These are phyloP conservation scores for Microglena sp. DNA, from an alignment of 139 green algal genomes.

Conservation along the genomic window DNA sequence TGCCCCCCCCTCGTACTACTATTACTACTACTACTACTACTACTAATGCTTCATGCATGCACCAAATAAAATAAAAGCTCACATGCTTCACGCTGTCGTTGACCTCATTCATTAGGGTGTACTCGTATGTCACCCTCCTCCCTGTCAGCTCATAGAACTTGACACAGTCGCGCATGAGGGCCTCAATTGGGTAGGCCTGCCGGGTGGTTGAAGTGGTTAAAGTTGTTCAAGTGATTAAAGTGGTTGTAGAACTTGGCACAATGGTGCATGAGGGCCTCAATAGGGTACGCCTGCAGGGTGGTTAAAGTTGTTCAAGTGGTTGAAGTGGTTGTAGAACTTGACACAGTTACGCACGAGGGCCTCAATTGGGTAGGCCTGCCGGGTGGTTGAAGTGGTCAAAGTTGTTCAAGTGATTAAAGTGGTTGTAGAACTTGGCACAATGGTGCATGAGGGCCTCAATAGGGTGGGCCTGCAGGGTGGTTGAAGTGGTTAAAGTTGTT, in stretches of 20 bases:
- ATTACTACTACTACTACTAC: too few species aligned
- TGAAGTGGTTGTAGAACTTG: constrained; percentile 15
- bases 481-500: too few species aligned
- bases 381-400: constrained; percentile 43
- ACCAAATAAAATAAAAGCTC: too few species aligned
- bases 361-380: constrained; percentile 72
- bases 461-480: too few species aligned
- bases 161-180: constrained; percentile 28
- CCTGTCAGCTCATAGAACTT: constrained; percentile 44
- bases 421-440: constrained; percentile 2
- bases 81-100: constrained; percentile 64
- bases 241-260: constrained; percentile 3
- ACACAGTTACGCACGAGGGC: constrained; percentile 36
- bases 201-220: constrained; percentile 36
- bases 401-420: not conserved
- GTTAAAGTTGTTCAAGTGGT: too few species aligned
- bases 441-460: constrained; percentile 65
- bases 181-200: constrained; percentile 73
- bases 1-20: too few species aligned
- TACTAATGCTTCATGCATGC: too few species aligned
- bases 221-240: not conserved
- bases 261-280: constrained; percentile 59
- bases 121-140: constrained; percentile 91
- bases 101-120: constrained; percentile 80
- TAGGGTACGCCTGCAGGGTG: constrained; percentile 84